phyloP scores from a whole-genome alignment of 257 asterid species.

The Orobanche coerulescens region DNA sequence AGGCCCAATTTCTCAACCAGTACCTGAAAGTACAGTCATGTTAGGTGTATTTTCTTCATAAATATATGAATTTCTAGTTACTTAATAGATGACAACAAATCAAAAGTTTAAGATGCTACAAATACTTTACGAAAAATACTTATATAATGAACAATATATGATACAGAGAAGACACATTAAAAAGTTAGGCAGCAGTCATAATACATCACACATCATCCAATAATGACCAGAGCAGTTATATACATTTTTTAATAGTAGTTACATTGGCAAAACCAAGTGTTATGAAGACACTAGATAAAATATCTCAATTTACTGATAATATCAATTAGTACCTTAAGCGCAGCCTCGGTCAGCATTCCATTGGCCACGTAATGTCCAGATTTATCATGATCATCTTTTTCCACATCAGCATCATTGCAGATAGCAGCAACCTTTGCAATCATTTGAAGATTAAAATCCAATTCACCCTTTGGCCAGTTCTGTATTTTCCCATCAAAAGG shows the following conservation, averaged over 20 bases:
- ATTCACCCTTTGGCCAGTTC: slow-evolving; percentile 58
- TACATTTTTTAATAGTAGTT: not conserved
- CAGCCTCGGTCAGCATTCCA: slow-evolving; percentile 97
- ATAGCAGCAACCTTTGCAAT: slow-evolving; percentile 92
- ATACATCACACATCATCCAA: not conserved
- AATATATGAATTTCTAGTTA: not conserved
- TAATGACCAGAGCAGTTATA: not conserved
- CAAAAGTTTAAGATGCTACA: not conserved
- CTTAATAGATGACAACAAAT: not conserved
- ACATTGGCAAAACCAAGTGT: not conserved
- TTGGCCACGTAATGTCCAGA: slow-evolving; percentile 59
- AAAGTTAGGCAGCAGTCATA: not conserved
- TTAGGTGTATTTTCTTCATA: slow-evolving; percentile 5
- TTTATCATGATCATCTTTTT: slow-evolving; percentile 54
- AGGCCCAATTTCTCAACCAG: slow-evolving; percentile 97
- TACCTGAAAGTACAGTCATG: slow-evolving; percentile 46
- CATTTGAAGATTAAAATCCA: slow-evolving; percentile 79
- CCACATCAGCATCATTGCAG: slow-evolving; percentile 93
- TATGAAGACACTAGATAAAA: not conserved
- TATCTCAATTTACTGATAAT: not conserved
- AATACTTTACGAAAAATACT: not conserved
- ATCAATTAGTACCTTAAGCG: slow-evolving; percentile 62
- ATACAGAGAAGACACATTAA: not conserved
- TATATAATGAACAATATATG: not conserved
- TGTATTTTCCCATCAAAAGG: slow-evolving; percentile 86